Evolutionary conservation across 805 yeast species (phyloP).

Genomic region (Cyberlindnera meyerae): DNA sequence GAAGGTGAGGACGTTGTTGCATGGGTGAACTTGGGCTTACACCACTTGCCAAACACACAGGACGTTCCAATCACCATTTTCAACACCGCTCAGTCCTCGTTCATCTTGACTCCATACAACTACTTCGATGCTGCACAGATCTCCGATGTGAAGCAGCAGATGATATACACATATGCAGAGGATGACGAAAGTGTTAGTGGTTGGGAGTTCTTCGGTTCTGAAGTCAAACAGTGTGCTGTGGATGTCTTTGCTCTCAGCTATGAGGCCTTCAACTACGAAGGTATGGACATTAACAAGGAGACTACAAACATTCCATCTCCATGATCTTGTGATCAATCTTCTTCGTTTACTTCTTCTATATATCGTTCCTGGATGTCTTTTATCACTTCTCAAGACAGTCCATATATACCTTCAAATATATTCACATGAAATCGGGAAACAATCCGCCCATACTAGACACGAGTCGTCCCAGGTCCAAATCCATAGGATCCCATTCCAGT

Average conservation of each 20-base stretch:
- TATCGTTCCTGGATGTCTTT: too few relatives aligned
- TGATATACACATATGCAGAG: constrained; percentile 18
- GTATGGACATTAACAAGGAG: constrained; percentile 18
- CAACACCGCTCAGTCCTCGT: constrained; percentile 21
- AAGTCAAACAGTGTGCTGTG: constrained; percentile 13
- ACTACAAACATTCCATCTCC: constrained; percentile 22
- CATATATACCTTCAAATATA: too few relatives aligned
- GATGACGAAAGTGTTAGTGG: constrained; percentile 1
- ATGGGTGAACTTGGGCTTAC: constrained; percentile 27
- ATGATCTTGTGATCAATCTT: too few relatives aligned
- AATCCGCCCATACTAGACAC: too few relatives aligned
- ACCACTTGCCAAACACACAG: constrained; percentile 27
- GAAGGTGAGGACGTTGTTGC: constrained; percentile 25
- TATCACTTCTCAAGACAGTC: too few relatives aligned
- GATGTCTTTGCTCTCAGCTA: constrained; percentile 12
- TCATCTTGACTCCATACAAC: constrained; percentile 26
- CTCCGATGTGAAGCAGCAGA: constrained; percentile 22
- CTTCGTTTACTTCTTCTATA: too few relatives aligned
- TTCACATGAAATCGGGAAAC: too few relatives aligned
- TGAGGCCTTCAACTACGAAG: constrained; percentile 17
- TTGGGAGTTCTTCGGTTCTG: constrained; percentile 25
- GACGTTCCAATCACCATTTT: constrained; percentile 27
- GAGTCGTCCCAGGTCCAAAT: too few relatives aligned
- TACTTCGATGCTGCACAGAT: constrained; percentile 24
- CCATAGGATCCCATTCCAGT: too few relatives aligned